Evolutionary conservation across 148 eudicot species (phyloP).

Genomic region (Fallopia convolvulus): DNA sequence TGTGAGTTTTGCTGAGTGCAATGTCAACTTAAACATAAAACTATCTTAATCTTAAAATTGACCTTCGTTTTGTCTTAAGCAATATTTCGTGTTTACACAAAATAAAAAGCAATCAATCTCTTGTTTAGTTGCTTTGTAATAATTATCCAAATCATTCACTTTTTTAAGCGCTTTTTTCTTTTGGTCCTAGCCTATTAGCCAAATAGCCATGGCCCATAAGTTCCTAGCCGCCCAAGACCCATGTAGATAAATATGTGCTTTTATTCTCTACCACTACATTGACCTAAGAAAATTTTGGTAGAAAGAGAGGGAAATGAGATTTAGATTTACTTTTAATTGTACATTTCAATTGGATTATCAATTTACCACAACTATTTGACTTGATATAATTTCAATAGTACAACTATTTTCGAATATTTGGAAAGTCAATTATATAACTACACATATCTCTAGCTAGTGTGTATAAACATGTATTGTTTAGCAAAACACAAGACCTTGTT

Average conservation of each 20-base stretch:
- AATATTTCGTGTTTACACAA: background rate
- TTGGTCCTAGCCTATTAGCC: background rate
- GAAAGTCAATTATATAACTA: too few species aligned
- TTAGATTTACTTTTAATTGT: background rate
- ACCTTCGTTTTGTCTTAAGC: background rate
- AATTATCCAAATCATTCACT: background rate
- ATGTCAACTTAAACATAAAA: background rate
- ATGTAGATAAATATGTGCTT: background rate
- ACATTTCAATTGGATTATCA: background rate
- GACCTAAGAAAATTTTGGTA: background rate
- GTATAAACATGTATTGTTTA: background rate
- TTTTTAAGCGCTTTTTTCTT: background rate
- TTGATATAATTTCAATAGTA: too few species aligned
- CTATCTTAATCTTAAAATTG: background rate
- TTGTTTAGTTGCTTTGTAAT: background rate
- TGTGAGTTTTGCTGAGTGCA: background rate
- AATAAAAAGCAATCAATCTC: background rate
- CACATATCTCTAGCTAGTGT: background rate
- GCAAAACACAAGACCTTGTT: slow-evolving; percentile 5
- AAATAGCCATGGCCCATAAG: background rate
- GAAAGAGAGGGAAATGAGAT: background rate
- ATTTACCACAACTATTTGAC: too few species aligned
- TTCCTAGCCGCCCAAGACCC: background rate
- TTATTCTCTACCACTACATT: background rate
- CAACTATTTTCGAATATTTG: too few species aligned